Conservation (phyloP, 192 early-diverging fungal genomes). For the Borealophlyctis nickersoniae region DNA sequence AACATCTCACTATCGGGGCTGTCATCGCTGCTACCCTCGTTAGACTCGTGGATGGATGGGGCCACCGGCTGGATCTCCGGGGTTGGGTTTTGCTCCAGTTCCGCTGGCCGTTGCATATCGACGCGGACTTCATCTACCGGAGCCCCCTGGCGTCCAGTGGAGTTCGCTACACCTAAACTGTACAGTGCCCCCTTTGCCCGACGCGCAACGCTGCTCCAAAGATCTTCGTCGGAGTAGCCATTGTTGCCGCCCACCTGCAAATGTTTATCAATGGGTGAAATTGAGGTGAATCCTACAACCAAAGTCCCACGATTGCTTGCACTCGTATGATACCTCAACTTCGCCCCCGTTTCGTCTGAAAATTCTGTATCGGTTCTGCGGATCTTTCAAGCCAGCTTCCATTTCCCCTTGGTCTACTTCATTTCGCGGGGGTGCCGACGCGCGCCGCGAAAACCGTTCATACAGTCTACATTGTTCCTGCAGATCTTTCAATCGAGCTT, state of each 20-base stretch:
- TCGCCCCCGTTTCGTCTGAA: too few species aligned
- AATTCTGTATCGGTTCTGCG: too few species aligned
- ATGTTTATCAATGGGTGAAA: too few species aligned
- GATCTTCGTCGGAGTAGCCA: too few species aligned
- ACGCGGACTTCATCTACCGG: background rate
- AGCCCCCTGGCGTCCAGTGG: background rate
- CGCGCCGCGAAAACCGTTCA: too few species aligned
- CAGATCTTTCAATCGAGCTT: slow-evolving; percentile 13
- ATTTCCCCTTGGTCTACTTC: too few species aligned
- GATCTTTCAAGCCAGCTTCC: too few species aligned
- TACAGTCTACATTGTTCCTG: slow-evolving; percentile 17
- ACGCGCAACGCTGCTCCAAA: background rate
- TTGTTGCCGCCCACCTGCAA: too few species aligned
- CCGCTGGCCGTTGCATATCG: background rate
- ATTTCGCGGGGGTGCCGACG: too few species aligned
- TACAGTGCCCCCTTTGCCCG: background rate
- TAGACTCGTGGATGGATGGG: background rate
- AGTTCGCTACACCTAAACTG: slow-evolving; percentile 3
- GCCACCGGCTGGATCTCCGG: background rate
- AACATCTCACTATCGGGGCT: slow-evolving; percentile 6
- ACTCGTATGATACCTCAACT: too few species aligned
- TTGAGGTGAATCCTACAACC: too few species aligned
- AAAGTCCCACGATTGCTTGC: too few species aligned
- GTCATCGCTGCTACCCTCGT: background rate
- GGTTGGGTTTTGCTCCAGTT: background rate